Percentiles rank a stretch among this genome's conserved stretches.
phyloP scores from a whole-genome alignment of 257 asterid species.

The Thymus mandschuricus region DNA sequence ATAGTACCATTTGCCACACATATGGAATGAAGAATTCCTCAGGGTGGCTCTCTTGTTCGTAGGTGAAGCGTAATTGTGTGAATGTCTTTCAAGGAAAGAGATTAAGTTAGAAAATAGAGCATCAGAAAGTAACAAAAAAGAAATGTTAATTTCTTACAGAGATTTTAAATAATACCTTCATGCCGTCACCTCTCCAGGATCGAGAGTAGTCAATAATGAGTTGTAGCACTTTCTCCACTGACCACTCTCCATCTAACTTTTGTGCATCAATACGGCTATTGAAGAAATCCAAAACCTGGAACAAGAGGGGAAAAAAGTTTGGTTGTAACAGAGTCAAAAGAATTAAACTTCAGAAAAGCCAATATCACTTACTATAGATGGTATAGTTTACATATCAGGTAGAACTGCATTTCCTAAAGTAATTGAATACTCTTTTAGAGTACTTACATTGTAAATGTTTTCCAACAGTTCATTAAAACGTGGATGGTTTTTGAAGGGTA shows the following conservation, averaged over 20 bases:
- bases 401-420: conserved; percentile 23
- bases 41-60: conserved; percentile 97
- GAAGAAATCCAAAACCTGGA: conserved; percentile 90
- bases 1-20: conserved; percentile 87
- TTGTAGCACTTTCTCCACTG: conserved; percentile 94
- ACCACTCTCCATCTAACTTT: conserved; percentile 79
- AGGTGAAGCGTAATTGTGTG: conserved; percentile 84
- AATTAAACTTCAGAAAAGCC: conserved; percentile 1
- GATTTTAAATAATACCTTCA: conserved; percentile 63
- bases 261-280: conserved; percentile 90
- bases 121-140: conserved; percentile 1
- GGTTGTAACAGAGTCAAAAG: conserved; percentile 9
- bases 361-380: not conserved
- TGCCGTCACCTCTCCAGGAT: conserved; percentile 98
- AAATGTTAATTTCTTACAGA: not conserved
- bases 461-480: conserved; percentile 94
- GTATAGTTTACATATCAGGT: not conserved
- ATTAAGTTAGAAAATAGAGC: conserved; percentile 27
- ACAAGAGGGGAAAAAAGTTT: conserved; percentile 3
- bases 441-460: conserved; percentile 76
- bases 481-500: conserved; percentile 93
- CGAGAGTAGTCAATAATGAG: conserved; percentile 76
- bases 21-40: conserved; percentile 98
- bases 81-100: conserved; percentile 57
- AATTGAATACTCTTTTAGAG: conserved; percentile 15